Conservation (phyloP, 495 filamentous ascomycete genomes). For the Tuber melanosporum region DNA sequence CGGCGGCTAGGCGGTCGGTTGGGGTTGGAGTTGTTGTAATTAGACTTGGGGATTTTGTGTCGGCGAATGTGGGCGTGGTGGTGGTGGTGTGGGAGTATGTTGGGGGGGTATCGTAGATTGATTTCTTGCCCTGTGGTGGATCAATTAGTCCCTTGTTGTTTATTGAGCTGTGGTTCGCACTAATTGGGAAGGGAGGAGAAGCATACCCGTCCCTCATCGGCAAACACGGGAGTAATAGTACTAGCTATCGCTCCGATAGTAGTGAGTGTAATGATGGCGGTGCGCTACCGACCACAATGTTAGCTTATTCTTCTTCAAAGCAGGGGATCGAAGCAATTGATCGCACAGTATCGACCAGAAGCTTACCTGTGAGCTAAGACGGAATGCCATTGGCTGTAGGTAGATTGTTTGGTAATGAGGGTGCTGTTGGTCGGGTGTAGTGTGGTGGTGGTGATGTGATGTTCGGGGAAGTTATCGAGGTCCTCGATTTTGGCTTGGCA, state of each 20-base stretch:
- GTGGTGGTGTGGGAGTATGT: conserved; percentile 39
- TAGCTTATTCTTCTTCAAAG: not conserved
- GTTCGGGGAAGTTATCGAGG: not conserved
- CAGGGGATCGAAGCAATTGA: not conserved
- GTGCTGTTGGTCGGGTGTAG: not conserved
- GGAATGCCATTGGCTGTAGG: not conserved
- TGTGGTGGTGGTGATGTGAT: not conserved
- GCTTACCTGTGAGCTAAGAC: not conserved
- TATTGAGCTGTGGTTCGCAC: not conserved
- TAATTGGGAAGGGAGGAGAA: not conserved
- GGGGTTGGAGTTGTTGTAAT: conserved; percentile 51
- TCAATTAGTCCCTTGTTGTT: conserved; percentile 8
- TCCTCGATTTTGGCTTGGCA: not conserved
- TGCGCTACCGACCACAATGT: not conserved
- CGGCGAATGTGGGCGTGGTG: conserved; percentile 2
- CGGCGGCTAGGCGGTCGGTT: conserved; percentile 80
- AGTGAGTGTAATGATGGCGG: not conserved
- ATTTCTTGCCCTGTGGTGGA: conserved; percentile 53
- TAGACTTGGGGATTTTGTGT: not conserved
- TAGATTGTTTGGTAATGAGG: not conserved
- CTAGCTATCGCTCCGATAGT: not conserved
- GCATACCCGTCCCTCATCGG: not conserved
- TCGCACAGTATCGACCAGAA: not conserved
- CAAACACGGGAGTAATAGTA: not conserved
- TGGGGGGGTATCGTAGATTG: conserved; percentile 76